Evolutionary conservation across 1,284 basidiomycete genomes (phyloP).

Genomic region (Schizophyllum commune): DNA sequence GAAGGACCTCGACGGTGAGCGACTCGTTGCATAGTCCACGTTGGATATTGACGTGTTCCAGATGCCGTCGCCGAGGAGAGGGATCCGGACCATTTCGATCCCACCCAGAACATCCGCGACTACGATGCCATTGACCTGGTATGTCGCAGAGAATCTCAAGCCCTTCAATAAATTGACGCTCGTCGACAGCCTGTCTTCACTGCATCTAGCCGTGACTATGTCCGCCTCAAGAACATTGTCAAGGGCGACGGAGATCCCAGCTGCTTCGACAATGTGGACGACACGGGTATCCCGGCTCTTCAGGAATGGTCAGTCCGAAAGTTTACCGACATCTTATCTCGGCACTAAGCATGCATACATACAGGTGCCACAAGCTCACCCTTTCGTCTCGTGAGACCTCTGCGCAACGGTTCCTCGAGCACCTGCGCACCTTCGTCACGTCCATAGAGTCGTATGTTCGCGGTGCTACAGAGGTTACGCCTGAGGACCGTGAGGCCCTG

Average conservation of each 20-base stretch:
- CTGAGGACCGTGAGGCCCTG: slow-evolving; percentile 37
- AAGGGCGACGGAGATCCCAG: slow-evolving; percentile 50
- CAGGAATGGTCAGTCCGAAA: slow-evolving; percentile 34
- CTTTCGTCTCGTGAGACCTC: slow-evolving; percentile 46
- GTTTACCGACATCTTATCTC: not conserved
- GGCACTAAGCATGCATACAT: not conserved
- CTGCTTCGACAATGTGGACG: slow-evolving; percentile 45
- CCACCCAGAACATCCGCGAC: slow-evolving; percentile 38
- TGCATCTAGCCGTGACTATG: slow-evolving; percentile 53
- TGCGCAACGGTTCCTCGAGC: slow-evolving; percentile 37
- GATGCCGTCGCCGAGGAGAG: slow-evolving; percentile 48
- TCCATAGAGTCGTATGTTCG: slow-evolving; percentile 41
- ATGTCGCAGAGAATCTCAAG: not conserved
- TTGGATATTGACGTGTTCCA: slow-evolving; percentile 12
- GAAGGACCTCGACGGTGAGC: slow-evolving; percentile 48
- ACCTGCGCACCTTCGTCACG: slow-evolving; percentile 40
- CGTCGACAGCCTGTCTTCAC: slow-evolving; percentile 59
- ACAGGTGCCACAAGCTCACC: slow-evolving; percentile 41
- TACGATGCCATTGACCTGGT: slow-evolving; percentile 18
- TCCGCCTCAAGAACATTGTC: slow-evolving; percentile 43
- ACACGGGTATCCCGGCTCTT: slow-evolving; percentile 49
- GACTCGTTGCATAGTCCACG: not conserved
- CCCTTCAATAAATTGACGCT: slow-evolving; percentile 39
- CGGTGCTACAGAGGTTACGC: slow-evolving; percentile 43
- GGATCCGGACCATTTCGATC: slow-evolving; percentile 50